phyloP scores from a whole-genome alignment of 176 grass and related monocot species.

The Saccharum officinarum region DNA sequence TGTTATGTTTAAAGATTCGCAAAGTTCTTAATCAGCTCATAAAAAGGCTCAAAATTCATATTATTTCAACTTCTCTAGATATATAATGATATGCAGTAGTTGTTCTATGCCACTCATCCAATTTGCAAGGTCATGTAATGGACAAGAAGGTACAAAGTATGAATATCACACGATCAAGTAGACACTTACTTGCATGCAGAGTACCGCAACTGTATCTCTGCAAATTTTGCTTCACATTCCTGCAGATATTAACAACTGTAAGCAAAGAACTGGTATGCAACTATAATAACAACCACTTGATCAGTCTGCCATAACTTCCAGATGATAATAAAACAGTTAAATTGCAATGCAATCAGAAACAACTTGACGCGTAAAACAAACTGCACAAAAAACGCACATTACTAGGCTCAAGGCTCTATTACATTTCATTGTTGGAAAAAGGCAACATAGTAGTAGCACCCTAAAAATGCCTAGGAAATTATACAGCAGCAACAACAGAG shows the following conservation, averaged over 20 bases:
- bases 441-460: conserved; percentile 1
- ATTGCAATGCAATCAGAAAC: conserved; percentile 11
- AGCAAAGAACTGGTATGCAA: not conserved
- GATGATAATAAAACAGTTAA: not conserved
- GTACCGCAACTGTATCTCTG: conserved; percentile 72
- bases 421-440: not conserved
- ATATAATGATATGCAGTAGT: conserved; percentile 9
- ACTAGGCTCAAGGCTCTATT: not conserved
- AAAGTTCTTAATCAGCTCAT: not conserved
- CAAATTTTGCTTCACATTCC: conserved; percentile 88
- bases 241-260: conserved; percentile 38
- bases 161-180: conserved; percentile 22
- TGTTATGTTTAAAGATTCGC: not conserved
- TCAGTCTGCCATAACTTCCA: conserved; percentile 4
- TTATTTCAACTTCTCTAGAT: conserved; percentile 5
- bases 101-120: not conserved
- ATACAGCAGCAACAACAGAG: not conserved
- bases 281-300: not conserved
- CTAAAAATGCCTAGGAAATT: not conserved
- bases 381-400: not conserved
- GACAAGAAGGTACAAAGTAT: not conserved
- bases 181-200: conserved; percentile 71
- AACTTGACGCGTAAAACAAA: conserved; percentile 20
- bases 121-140: conserved; percentile 11
- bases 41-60: conserved; percentile 3